Evolutionary conservation across 345 rosid genomes (phyloP), one percentile per base, ranked within the genome.

Genomic region (Balakata baccata): DNA sequence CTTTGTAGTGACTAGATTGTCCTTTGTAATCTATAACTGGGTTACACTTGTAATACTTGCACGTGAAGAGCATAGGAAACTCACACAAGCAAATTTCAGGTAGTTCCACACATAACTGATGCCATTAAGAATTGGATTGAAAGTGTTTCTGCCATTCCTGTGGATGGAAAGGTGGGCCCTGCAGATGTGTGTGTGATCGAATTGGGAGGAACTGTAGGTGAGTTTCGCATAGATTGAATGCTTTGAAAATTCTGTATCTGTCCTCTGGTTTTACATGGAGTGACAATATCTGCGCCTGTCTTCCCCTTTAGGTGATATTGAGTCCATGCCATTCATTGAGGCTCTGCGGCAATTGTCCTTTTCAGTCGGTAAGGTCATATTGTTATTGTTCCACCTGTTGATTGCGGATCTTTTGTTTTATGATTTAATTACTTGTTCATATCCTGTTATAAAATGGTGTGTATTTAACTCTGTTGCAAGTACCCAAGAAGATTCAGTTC

Each of bases 131-230:
- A 80, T 53, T 67, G 82, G 79, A 80, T 80, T 67, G 66, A 71
- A 57, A 60, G 73, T 2, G 82, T 80, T 61, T 63, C 82, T 4
- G 45, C 4, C 23, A 80, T 62, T 67, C 76, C 82, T 8, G 82
- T 80, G 59, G 82, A 80, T 68, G 82, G 79, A 47, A 60, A 75
- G 76, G 76, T 71, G 52, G 79, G 70, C 23, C 79, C 76, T 43
- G 82, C 82, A 18, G 82, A 80, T 61, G 76, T 80, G 25, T 80
- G 82, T 75, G 82, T 80, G 66, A 80, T 80, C 20, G 82, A 80
- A 52, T 68, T 80, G 74, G 82, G 82, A 71, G 82, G 82, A 67
- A 80, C 82, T 41, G 82, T 80, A 18, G 82, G 82, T 75, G 64
- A 84, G 90, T 79, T 20, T 73, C 74, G 53, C 29, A 67, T 58